Base-by-base conservation (phyloP, 2,329 filamentous ascomycete genomes). In the Aspergillus pseudoterreus region DNA sequence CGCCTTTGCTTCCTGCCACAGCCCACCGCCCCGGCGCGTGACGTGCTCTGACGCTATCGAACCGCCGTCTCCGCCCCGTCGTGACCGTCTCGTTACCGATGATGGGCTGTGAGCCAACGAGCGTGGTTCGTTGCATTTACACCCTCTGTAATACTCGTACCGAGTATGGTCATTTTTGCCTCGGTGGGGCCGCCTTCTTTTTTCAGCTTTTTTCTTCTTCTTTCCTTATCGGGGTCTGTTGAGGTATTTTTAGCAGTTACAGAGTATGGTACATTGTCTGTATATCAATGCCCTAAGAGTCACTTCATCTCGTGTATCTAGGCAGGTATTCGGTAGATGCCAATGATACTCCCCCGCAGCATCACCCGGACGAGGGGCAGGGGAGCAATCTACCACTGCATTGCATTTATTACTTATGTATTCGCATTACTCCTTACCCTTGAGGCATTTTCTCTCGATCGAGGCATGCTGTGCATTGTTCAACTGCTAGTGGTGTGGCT, bases 21-120 rank as follows among this genome's bases (percentile, higher is more conserved):
- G 60, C 61, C 66, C 65, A 68, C 65, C 55, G 56, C 56, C 57
- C 52, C 54, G 44, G 59, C 63, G 58, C 61, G 65, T 70, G 66
- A 70, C 68, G 64, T 62, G 51, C 60, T 65, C 57, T 63, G 63
- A 66, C 63, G 58, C 56, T 59, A 63, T 63, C 41, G 38, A 39
- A 51, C 36, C 49, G 52, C 51, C 21, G 22, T 38, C 39, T 41
- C 30, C 43, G 35, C 32, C 32, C 43, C 49, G 45, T 42, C 21
- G 45, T 54, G 57, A 64, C 63, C 3, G 61, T 66, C 59, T 53
- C 27, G 58, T 64, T 57, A 63, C 58, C 44, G 14, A 45, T 19
- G 24, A 30, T 35, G 38, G 47, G 55, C 57, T 58, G 56, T 60
- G 57, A 56, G 19, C 57, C 51, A 62, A 60, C 56, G 45, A 51